Base-by-base conservation (phyloP, 176 grass and related monocot genomes). In the Urochloa ruziziensis region DNA sequence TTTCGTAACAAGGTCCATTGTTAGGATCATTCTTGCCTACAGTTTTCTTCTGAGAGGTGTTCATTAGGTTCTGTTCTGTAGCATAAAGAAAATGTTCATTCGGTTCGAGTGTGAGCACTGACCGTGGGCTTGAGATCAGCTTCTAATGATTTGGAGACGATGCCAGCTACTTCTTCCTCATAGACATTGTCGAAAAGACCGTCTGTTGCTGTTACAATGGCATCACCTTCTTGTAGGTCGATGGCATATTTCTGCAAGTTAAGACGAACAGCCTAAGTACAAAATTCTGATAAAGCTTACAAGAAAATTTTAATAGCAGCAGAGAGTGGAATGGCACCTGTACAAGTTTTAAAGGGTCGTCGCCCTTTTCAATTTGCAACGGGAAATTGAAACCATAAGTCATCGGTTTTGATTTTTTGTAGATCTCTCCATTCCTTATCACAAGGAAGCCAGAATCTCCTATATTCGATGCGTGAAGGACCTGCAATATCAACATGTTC, bases 361-460 rank as follows among this genome's bases (percentile, higher is more conserved):
- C 96, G 0, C 96, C 96, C 80, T 91, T 96, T 62, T 99, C 96
- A 43, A 99, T 99, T 83, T 99, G 96, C 75, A 99, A 75, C 8
- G 96, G 96, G 58, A 99, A 99, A 90, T 99, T 99, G 73, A 99
- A 99, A 61, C 96, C 96, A 33, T 96, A 99, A 29, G 94, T 92
- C 96, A 99, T 99, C 0, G 96, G 89, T 5, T 84, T 99, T 49
- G 96, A 94, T 80, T 86, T 95, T 70, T 73, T 87, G 62, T 91
- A 92, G 46, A 99, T 61, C 37, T 80, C 60, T 33, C 91, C 91
- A 75, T 96, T 91, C 84, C 93, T 99, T 80, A 99, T 92, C 79
- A 96, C 87, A 25, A 99, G 25, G 49, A 99, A 96, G 80, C 93
- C 96, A 54, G 96, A 99, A 81, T 99, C 96, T 13, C 96, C 96